These are phyloP conservation scores for Earliella scabrosa DNA, from an alignment of 1,284 basidiomycete genomes.

Conservation along the genomic window DNA sequence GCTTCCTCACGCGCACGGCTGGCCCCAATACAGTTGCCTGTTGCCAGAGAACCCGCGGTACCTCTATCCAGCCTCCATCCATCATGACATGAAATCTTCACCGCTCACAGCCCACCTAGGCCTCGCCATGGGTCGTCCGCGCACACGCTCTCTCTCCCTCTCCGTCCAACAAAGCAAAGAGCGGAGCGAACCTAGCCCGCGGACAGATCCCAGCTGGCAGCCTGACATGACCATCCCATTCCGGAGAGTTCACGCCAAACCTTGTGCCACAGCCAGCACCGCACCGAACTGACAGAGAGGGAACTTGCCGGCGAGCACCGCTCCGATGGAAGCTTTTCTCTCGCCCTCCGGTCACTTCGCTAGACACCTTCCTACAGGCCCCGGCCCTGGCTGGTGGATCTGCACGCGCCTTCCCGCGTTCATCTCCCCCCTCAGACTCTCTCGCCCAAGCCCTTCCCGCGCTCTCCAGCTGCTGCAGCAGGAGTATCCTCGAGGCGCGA, in stretches of 20 bases:
- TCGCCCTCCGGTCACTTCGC: slow-evolving; percentile 15
- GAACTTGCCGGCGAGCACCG: neutral
- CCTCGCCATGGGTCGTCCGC: neutral
- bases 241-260: no score
- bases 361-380: neutral
- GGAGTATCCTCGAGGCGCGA: slow-evolving; percentile 5
- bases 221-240: no score
- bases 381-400: slow-evolving; percentile 7
- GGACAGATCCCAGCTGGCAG: no score
- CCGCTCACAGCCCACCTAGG: neutral
- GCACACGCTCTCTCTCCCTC: neutral
- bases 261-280: neutral
- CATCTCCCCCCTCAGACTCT: slow-evolving; percentile 1
- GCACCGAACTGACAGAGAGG: no score
- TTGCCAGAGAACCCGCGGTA: no score
- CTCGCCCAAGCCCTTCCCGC: neutral
- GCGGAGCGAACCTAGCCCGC: no score
- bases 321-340: neutral
- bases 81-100: neutral
- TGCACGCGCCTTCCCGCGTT: slow-evolving; percentile 23
- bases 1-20: neutral
- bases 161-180: no score
- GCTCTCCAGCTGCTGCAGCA: neutral
- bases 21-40: neutral
- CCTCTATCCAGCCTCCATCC: no score